Evolutionary conservation across 1,284 basidiomycete species (phyloP).

Genomic region (Moesziomyces antarcticus): DNA sequence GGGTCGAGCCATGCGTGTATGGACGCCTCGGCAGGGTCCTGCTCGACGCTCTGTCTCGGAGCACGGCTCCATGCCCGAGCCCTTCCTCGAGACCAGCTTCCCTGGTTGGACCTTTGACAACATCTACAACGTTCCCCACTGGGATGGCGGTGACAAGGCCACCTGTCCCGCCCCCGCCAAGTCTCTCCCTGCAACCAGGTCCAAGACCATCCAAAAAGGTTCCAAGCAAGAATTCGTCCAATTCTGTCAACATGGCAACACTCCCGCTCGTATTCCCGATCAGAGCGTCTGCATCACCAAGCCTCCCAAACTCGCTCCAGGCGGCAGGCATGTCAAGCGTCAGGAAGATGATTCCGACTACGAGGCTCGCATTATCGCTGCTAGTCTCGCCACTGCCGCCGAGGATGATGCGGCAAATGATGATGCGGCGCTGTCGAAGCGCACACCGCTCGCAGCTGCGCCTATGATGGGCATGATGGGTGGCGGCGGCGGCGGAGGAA

Average conservation of each 20-base stretch:
- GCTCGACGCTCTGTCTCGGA: slow-evolving; percentile 7
- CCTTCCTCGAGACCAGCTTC: slow-evolving; percentile 11
- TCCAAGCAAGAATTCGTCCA: neutral
- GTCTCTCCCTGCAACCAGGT: neutral
- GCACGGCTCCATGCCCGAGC: slow-evolving; percentile 10
- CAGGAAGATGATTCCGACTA: neutral
- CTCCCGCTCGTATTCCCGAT: slow-evolving; percentile 5
- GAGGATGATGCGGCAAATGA: neutral
- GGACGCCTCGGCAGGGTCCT: slow-evolving; percentile 26
- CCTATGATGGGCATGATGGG: slow-evolving; percentile 1
- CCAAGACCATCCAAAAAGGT: neutral
- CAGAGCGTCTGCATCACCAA: slow-evolving; percentile 1
- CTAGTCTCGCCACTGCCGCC: neutral
- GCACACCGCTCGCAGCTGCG: neutral
- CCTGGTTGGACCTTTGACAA: slow-evolving; percentile 18
- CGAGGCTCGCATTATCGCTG: neutral
- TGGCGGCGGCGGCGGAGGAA: neutral
- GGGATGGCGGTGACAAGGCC: slow-evolving; percentile 30
- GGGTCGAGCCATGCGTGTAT: slow-evolving; percentile 10
- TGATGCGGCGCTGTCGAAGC: neutral
- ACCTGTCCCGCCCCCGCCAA: slow-evolving; percentile 6
- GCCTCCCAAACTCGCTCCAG: neutral
- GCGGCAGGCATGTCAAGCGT: slow-evolving; percentile 1
- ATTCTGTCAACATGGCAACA: slow-evolving; percentile 26
- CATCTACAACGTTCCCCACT: slow-evolving; percentile 21